A percentile compares a stretch with the other conserved stretches of the same genome.
Evolutionary conservation across 2,329 filamentous ascomycete species (phyloP).

Genomic region (Plenodomus tracheiphilus): DNA sequence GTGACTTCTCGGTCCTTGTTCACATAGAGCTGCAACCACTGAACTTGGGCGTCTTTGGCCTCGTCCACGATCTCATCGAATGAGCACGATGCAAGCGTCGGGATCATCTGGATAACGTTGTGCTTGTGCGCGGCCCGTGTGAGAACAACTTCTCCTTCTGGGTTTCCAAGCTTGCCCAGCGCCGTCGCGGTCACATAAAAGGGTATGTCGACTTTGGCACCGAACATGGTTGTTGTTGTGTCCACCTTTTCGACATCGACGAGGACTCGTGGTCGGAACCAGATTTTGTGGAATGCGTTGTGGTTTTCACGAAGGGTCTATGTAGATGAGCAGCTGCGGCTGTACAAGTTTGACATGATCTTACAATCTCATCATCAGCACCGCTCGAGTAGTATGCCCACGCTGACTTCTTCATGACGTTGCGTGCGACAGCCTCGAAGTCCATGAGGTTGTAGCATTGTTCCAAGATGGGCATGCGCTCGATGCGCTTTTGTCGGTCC

Average conservation of each 20-base stretch:
- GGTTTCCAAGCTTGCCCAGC: constrained; percentile 90
- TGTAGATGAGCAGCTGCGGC: constrained; percentile 13
- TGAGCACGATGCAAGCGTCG: constrained; percentile 92
- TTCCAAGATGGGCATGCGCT: constrained; percentile 50
- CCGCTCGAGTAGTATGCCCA: constrained; percentile 98
- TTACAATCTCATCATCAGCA: constrained; percentile 83
- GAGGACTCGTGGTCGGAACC: constrained; percentile 90
- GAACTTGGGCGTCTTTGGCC: constrained; percentile 74
- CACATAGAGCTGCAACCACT: constrained; percentile 95
- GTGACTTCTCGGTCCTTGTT: constrained; percentile 95
- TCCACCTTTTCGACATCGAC: constrained; percentile 89
- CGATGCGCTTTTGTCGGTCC: constrained; percentile 69
- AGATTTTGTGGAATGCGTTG: constrained; percentile 91
- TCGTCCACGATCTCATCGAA: constrained; percentile 98
- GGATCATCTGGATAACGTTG: constrained; percentile 97
- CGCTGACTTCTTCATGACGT: constrained; percentile 92
- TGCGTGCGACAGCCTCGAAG: constrained; percentile 89
- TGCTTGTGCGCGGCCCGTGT: constrained; percentile 83
- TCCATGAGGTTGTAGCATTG: constrained; percentile 61
- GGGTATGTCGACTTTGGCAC: constrained; percentile 78
- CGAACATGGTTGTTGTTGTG: constrained; percentile 90
- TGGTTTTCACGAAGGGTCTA: constrained; percentile 96
- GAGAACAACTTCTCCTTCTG: constrained; percentile 89
- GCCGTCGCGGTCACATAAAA: constrained; percentile 98
- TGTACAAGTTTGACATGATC: constrained; percentile 23